phyloP scores from a whole-genome alignment of 768 basidiomycete species.

The Pisolithus microcarpus region DNA sequence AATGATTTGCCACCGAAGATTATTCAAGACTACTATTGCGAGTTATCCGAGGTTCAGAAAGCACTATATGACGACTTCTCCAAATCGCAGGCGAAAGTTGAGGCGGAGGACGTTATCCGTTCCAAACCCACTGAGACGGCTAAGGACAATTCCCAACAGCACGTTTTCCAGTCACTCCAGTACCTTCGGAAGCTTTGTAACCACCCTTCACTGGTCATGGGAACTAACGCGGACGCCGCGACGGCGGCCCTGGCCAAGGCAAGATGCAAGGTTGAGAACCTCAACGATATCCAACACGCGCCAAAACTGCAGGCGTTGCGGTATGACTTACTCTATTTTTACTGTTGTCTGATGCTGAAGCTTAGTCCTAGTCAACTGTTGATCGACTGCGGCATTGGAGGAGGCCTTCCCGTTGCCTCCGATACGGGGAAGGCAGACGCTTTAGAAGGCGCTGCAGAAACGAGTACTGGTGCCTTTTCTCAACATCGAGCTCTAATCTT shows the following conservation, averaged over 20 bases:
- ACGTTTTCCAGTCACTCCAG: slow-evolving; percentile 95
- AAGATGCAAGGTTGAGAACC: slow-evolving; percentile 34
- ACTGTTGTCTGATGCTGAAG: slow-evolving; percentile 3
- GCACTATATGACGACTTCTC: slow-evolving; percentile 91
- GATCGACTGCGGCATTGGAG: slow-evolving; percentile 89
- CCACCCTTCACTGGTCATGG: slow-evolving; percentile 88
- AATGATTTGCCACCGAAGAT: slow-evolving; percentile 97
- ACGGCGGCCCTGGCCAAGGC: slow-evolving; percentile 50
- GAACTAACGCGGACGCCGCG: slow-evolving; percentile 56
- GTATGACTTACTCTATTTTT: slow-evolving; percentile 37
- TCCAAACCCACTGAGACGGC: slow-evolving; percentile 29
- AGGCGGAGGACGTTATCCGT: slow-evolving; percentile 60
- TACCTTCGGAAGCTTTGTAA: slow-evolving; percentile 97
- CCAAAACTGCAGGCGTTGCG: slow-evolving; percentile 88
- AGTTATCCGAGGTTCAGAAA: slow-evolving; percentile 91
- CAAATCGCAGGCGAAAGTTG: slow-evolving; percentile 60
- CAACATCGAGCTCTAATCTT: slow-evolving; percentile 99
- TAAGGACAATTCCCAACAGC: slow-evolving; percentile 54
- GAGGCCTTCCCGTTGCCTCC: slow-evolving; percentile 28
- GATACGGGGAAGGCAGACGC: slow-evolving; percentile 65
- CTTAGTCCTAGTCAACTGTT: slow-evolving; percentile 70
- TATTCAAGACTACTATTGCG: slow-evolving; percentile 99
- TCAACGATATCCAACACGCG: slow-evolving; percentile 83
- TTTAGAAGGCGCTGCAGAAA: slow-evolving; percentile 48
- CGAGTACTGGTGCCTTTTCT: slow-evolving; percentile 53